Conservation (phyloP, 1,284 basidiomycete species). For the Malassezia obtusa region DNA sequence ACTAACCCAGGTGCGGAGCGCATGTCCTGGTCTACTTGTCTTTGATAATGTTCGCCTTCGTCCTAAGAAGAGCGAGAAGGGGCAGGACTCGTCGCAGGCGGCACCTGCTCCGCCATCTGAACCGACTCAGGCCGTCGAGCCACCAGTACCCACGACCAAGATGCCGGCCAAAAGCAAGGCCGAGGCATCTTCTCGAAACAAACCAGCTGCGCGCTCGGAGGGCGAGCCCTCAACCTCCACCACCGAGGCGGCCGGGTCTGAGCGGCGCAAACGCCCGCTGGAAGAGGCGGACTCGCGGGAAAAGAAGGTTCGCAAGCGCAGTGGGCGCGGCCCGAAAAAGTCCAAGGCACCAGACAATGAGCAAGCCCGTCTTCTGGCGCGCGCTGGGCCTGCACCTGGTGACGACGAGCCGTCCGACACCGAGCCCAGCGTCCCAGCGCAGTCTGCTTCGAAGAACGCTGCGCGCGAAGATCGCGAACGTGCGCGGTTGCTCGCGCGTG, state of each 20-base stretch:
- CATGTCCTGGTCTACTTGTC: slow-evolving; percentile 24
- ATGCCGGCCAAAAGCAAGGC: not conserved
- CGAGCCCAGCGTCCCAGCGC: no score
- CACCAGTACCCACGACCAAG: not conserved
- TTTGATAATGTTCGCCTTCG: slow-evolving; percentile 28
- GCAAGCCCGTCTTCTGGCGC: not conserved
- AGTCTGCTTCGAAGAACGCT: no score
- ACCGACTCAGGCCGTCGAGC: not conserved
- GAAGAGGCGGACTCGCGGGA: not conserved
- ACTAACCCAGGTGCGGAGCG: slow-evolving; percentile 8
- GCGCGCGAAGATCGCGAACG: not conserved
- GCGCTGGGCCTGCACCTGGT: not conserved
- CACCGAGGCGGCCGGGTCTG: not conserved
- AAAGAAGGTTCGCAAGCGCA: slow-evolving; percentile 17
- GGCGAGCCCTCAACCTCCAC: not conserved
- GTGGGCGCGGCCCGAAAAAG: slow-evolving; percentile 13
- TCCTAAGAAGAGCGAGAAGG: slow-evolving; percentile 1
- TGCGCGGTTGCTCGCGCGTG: not conserved
- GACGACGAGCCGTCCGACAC: not conserved
- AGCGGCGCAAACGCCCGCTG: not conserved
- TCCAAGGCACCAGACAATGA: not conserved
- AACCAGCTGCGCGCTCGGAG: no score
- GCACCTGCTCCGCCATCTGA: not conserved
- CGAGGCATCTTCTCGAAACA: no score
- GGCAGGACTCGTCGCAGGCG: not conserved